Evolutionary conservation across 768 basidiomycete species (phyloP), one percentile per base, ranked within the genome.

Genomic region (Hericium rajendrae): DNA sequence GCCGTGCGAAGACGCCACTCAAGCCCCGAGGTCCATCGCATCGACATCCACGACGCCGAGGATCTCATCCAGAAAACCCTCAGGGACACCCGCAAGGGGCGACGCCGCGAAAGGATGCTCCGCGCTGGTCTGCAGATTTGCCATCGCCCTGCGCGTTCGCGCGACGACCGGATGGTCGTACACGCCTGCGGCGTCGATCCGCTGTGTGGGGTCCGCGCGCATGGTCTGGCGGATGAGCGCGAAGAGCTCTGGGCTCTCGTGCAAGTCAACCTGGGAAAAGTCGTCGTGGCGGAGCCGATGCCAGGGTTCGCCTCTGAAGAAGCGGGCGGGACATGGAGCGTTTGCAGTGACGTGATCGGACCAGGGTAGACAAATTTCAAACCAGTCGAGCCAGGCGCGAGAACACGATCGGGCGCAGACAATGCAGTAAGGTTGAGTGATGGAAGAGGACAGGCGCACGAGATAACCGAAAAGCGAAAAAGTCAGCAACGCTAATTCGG

Each of bases 251-350:
- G 78, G 74, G 10, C 57, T 61, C 63, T 86, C 90, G 52, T 74
- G 78, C 38, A 87, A 68, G 66, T 90, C 83, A 56, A 94, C 83
- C 68, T 92, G 91, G 52, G 84, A 81, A 68, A 97, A 94, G 73
- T 99, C 91, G 68, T 95, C 89, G 57, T 82, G 82, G 56, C 97
- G 85, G 38, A 98, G 78, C 61, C 88, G 84, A 66, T 97, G 94
- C 97, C 97, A 99, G 1, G 88, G 81, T 53, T 89, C 85, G 24
- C 95, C 95, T 78, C 93, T 94, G 67, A 59, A 57, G 62, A 59
- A 15, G 24, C 49, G 49, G 18, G 49, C 32, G 24, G 49, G 49
- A 37, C 26, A 28, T 20, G 49, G 32, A 20, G 38, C 15, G 52
- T 53, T 39, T n/a, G 52, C 37, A 51, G 18, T 24, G 22, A 20